A percentile compares a stretch with the other conserved stretches of the same genome.
phyloP scores from a whole-genome alignment of 2,329 filamentous ascomycete species.

The Pseudocercospora crystallina region DNA sequence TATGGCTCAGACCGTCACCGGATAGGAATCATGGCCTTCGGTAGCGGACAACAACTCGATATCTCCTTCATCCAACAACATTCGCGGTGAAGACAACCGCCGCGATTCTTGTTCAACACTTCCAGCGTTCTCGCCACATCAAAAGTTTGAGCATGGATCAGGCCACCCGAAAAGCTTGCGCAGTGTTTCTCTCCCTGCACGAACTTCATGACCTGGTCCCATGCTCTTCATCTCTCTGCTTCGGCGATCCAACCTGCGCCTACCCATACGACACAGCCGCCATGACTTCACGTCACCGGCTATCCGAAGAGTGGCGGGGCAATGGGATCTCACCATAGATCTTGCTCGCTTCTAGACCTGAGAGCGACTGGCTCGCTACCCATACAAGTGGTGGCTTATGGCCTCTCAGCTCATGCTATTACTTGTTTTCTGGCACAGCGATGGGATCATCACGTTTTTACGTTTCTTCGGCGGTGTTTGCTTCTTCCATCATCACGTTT shows the following conservation, averaged over 20 bases:
- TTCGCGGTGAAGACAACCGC: no score
- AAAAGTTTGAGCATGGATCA: slow-evolving; percentile 1
- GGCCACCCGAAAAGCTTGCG: not conserved
- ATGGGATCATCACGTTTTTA: slow-evolving; percentile 6
- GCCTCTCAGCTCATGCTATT: not conserved
- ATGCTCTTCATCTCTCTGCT: not conserved
- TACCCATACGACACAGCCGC: no score
- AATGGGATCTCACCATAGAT: not conserved
- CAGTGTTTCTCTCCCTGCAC: not conserved
- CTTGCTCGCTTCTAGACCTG: no score
- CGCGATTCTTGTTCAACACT: not conserved
- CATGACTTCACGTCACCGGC: no score
- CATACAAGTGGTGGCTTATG: not conserved
- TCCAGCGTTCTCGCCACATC: slow-evolving; percentile 5
- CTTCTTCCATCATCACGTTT: not conserved
- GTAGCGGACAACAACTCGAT: no score
- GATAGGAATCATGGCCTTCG: slow-evolving; percentile 17
- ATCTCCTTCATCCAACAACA: no score
- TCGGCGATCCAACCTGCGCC: not conserved
- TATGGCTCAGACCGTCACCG: slow-evolving; percentile 36
- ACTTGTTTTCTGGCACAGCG: slow-evolving; percentile 1
- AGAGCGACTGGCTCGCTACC: no score
- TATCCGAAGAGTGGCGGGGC: no score
- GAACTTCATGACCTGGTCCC: not conserved
- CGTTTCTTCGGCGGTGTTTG: slow-evolving; percentile 1